Conservation (phyloP, 73 alveolate genomes). For the Tetrahymena elliotti region DNA sequence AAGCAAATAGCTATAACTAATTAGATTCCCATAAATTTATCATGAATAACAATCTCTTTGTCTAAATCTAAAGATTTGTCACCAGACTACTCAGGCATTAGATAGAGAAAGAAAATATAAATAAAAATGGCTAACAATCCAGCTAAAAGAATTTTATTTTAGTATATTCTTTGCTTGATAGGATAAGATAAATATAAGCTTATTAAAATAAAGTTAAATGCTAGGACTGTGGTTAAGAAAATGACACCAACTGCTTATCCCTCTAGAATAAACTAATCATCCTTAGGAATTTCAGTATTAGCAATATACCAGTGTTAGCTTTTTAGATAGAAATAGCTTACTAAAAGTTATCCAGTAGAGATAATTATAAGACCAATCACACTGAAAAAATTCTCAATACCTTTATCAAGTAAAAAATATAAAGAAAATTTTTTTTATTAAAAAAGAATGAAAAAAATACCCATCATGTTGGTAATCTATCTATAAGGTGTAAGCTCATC, state of each 20-base stretch:
- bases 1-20: not conserved
- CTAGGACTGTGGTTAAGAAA: not conserved
- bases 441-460: not conserved
- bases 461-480: slow-evolving; percentile 27
- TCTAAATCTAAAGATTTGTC: not conserved
- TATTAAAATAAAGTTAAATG: not conserved
- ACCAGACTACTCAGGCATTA: not conserved
- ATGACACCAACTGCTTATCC: not conserved
- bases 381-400: not conserved
- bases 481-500: not conserved
- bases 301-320: slow-evolving; percentile 5
- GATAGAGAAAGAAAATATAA: not conserved
- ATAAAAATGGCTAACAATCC: not conserved
- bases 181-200: slow-evolving; percentile 16
- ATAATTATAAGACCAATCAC: not conserved
- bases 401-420: not conserved
- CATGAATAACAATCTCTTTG: not conserved
- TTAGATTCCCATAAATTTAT: not conserved
- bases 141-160: not conserved
- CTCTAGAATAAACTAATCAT: not conserved
- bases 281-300: not conserved
- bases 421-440: not conserved
- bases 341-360: not conserved
- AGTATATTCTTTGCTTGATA: not conserved
- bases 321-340: not conserved